A percentile compares a stretch with the other conserved stretches of the same genome.
Evolutionary conservation across 495 filamentous ascomycete species (phyloP).

Genomic region (Apiosordaria backusii): DNA sequence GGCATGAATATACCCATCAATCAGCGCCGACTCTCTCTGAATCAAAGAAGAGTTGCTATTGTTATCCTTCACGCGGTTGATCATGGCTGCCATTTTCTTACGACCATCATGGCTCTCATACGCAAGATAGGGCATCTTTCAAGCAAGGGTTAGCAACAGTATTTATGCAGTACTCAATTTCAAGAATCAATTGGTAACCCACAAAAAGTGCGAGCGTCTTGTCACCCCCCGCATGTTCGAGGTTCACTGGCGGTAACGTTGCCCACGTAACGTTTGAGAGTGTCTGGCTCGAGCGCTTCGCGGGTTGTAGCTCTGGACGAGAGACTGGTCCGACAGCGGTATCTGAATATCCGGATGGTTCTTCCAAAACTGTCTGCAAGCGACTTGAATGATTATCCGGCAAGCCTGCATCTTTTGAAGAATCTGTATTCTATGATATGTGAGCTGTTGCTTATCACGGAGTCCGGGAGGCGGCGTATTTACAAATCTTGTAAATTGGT

Average conservation of each 20-base stretch:
- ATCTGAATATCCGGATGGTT: neutral
- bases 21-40: neutral
- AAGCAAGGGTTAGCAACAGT: neutral
- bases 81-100: neutral
- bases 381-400: neutral
- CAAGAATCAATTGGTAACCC: neutral
- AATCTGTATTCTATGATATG: neutral
- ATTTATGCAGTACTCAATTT: neutral
- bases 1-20: neutral
- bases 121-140: slow-evolving; percentile 17
- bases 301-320: neutral
- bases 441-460: neutral
- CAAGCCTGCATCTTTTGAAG: neutral
- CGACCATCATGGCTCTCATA: slow-evolving; percentile 17
- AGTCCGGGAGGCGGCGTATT: neutral
- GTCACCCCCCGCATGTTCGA: neutral
- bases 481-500: neutral
- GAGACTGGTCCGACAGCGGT: neutral
- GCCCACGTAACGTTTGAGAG: neutral
- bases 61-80: neutral
- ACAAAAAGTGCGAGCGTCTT: neutral
- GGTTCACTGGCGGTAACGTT: neutral
- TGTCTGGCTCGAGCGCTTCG: neutral
- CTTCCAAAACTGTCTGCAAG: neutral
- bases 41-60: neutral